phyloP scores from a whole-genome alignment of 2,329 filamentous ascomycete genomes.

The Phaeoacremonium minimum region DNA sequence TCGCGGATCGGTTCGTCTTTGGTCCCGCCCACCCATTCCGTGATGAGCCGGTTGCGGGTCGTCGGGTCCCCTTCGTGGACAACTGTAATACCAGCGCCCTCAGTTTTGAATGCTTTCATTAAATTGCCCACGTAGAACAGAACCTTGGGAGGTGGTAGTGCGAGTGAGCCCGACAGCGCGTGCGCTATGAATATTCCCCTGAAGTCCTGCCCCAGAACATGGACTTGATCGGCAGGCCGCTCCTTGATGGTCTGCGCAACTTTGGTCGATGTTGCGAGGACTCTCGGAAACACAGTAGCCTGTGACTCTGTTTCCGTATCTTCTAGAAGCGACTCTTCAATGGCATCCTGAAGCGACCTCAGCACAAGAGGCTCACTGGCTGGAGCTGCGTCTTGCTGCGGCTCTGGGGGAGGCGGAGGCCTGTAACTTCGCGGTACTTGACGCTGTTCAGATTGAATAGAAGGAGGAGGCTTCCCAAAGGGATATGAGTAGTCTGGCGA shows the following conservation, averaged over 20 bases:
- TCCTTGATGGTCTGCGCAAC: not conserved
- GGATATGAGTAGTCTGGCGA: constrained; percentile 12
- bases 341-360: no score
- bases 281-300: no score
- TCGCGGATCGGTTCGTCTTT: constrained; percentile 3
- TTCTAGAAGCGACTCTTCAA: no score
- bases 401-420: constrained; percentile 8
- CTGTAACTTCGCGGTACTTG: no score
- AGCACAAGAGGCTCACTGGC: no score
- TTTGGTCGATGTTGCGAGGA: not conserved
- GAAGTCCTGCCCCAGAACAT: constrained; percentile 9
- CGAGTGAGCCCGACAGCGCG: constrained; percentile 17
- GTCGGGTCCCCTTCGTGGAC: constrained; percentile 9
- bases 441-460: no score
- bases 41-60: constrained; percentile 12
- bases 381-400: not conserved
- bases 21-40: constrained; percentile 14
- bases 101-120: constrained; percentile 17
- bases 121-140: constrained; percentile 15
- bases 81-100: constrained; percentile 13
- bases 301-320: no score
- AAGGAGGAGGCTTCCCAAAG: constrained; percentile 11
- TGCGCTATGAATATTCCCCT: constrained; percentile 20
- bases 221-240: constrained; percentile 3
- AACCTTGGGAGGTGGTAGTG: constrained; percentile 21